These are phyloP conservation scores for Colletotrichum destructivum DNA, from an alignment of 2,329 filamentous ascomycete genomes.

Conservation along the genomic window DNA sequence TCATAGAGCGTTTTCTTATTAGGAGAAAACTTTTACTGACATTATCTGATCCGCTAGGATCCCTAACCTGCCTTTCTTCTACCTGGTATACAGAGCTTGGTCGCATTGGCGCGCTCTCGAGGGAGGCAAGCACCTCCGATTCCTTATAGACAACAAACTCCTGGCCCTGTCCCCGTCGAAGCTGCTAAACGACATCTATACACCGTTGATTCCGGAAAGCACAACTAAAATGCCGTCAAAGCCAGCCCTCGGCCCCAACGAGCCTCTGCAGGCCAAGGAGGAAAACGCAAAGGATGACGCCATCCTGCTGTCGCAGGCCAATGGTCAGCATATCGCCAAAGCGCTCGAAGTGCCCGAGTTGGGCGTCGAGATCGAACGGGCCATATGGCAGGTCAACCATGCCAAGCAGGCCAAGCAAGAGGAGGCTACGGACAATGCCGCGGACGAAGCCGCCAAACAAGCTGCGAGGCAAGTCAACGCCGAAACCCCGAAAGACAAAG, in stretches of 20 bases:
- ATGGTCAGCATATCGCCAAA: slow-evolving; percentile 72
- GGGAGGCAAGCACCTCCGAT: slow-evolving; percentile 88
- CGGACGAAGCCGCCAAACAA: slow-evolving; percentile 40
- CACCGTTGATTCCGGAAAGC: slow-evolving; percentile 54
- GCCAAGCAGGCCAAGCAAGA: slow-evolving; percentile 59
- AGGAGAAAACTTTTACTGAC: slow-evolving; percentile 9
- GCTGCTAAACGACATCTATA: slow-evolving; percentile 82
- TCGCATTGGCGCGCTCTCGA: slow-evolving; percentile 90
- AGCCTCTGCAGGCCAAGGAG: slow-evolving; percentile 46
- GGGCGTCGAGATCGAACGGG: slow-evolving; percentile 80
- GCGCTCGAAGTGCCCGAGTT: slow-evolving; percentile 79
- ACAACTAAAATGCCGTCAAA: slow-evolving; percentile 52
- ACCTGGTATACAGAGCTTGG: slow-evolving; percentile 91
- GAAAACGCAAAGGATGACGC: slow-evolving; percentile 50
- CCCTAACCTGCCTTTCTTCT: slow-evolving; percentile 97
- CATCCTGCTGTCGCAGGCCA: slow-evolving; percentile 63
- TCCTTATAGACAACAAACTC: slow-evolving; percentile 82
- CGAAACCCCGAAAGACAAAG: slow-evolving; percentile 43
- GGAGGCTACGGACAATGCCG: slow-evolving; percentile 43
- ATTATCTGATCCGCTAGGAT: slow-evolving; percentile 66
- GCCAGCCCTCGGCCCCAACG: slow-evolving; percentile 6
- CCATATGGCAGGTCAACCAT: slow-evolving; percentile 80
- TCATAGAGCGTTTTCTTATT: slow-evolving; percentile 39
- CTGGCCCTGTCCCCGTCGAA: slow-evolving; percentile 76
- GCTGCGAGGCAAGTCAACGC: slow-evolving; percentile 36